Percentiles rank a stretch among this genome's conserved stretches.
These are phyloP conservation scores for Effrenium voratum DNA, from an alignment of 73 alveolate genomes.

Conservation along the genomic window DNA sequence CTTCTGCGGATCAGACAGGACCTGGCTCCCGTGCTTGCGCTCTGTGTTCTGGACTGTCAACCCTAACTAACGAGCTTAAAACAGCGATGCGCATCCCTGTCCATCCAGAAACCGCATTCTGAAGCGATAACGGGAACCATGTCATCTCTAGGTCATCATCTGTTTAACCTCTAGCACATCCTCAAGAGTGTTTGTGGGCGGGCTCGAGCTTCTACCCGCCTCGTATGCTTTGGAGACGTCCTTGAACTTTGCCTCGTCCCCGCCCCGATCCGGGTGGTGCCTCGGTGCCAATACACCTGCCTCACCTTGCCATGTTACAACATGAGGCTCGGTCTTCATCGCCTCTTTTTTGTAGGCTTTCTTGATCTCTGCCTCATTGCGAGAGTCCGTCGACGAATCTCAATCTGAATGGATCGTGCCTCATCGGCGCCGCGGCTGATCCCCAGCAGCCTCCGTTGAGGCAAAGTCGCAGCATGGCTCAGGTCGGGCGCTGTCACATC, in stretches of 20 bases:
- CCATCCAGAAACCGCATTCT: too few species aligned
- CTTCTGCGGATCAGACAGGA: conserved; percentile 96
- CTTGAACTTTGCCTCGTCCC: conserved; percentile 95
- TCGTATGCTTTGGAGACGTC: conserved; percentile 96
- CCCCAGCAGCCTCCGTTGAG: conserved; percentile 72
- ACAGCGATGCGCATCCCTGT: too few species aligned
- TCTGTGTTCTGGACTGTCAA: too few species aligned
- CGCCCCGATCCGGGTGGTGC: conserved; percentile 96
- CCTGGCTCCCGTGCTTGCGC: conserved; percentile 45
- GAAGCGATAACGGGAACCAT: too few species aligned
- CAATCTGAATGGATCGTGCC: neutral
- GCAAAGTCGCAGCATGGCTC: too few species aligned
- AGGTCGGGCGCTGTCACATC: too few species aligned
- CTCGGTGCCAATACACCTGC: conserved; percentile 1
- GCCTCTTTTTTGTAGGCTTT: conserved; percentile 95
- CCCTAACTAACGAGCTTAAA: too few species aligned
- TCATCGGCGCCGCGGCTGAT: conserved; percentile 44
- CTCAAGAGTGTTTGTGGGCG: too few species aligned
- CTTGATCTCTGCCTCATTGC: conserved; percentile 85
- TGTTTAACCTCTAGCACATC: too few species aligned
- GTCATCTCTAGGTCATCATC: too few species aligned
- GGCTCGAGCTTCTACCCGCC: neutral
- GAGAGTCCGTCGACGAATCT: too few species aligned
- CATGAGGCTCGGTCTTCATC: conserved; percentile 34
- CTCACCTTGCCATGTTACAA: neutral